Base-by-base conservation (phyloP, 495 filamentous ascomycete genomes). In the Xylaria cubensis region DNA sequence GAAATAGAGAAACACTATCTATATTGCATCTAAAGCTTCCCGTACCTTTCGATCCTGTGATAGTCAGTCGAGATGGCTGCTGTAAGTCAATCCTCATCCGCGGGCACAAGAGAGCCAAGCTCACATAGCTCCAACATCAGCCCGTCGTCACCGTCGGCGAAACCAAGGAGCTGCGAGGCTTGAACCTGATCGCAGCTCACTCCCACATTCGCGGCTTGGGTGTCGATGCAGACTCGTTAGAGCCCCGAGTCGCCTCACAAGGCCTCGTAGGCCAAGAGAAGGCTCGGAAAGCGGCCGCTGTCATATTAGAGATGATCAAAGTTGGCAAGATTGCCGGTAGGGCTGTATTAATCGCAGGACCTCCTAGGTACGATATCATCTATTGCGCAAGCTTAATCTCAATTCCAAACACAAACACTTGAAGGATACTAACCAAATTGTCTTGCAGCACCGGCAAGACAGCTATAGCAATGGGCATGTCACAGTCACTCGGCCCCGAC, bases 381-480 rank as follows among this genome's bases (percentile, higher is more conserved):
- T 62, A 15, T 3, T 9, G n/a, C 17, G 29, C 34, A 19, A 26
- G 64, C 36, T n/a, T 8, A 39, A 39, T 39, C 8, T 24, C 7
- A 44, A 55, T 29, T 73, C 75, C 10, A 3, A 17, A 3, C 26
- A 24, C 15, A 17, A 1, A 15, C 41, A 10, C 17, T 24, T 13
- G 13, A 56, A 15, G 4, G 10, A 24, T 51, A 29, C 24, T 72
- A 29, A 76, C 67, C 50, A n/a, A n/a, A 41, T 19, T n/a, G 3
- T 19, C 64, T 0, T 42, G 21, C 32, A 89, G 96, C 82, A 99
- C 96, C 36, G 96, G 96, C 64, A 99, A 99, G 85, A 98, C 96
- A 1, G 96, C 96, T 44, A 97, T 99, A 77, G 96, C 97, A 39
- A 98, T 98, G 93, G 96, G 94, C 50, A 98, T 99, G 95, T 92